These are phyloP conservation scores for Penicillium thymicola DNA, from an alignment of 2,329 filamentous ascomycete genomes.

Conservation along the genomic window DNA sequence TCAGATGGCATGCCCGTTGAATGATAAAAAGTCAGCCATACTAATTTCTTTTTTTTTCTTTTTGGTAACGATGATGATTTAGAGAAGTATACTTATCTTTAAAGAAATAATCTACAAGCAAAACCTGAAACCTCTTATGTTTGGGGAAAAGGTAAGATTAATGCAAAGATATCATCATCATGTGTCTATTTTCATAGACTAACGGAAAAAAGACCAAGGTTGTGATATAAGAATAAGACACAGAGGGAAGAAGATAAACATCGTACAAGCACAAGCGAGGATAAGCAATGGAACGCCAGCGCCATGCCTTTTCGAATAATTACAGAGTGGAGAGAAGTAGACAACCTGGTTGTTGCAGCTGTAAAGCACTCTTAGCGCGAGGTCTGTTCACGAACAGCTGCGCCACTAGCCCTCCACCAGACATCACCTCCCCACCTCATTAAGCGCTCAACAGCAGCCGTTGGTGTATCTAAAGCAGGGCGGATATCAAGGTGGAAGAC, in stretches of 20 bases:
- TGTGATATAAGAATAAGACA: constrained; percentile 16
- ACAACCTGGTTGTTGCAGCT: constrained; percentile 4
- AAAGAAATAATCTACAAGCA: neutral
- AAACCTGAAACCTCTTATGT: neutral
- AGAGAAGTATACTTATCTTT: neutral
- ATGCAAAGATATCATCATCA: constrained; percentile 10
- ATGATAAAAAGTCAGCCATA: neutral
- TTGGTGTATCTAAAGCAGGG: constrained; percentile 79
- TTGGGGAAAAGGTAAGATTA: neutral
- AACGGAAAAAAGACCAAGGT: constrained; percentile 2
- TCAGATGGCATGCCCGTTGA: constrained; percentile 4
- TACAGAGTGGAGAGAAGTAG: constrained; percentile 26
- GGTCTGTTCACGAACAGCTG: constrained; percentile 47
- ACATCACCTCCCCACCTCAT: constrained; percentile 89
- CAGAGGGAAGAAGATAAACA: constrained; percentile 7
- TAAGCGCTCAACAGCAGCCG: constrained; percentile 73
- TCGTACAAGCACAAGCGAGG: constrained; percentile 3
- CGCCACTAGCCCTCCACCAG: constrained; percentile 87
- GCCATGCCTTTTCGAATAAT: constrained; percentile 22
- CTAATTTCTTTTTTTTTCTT: neutral
- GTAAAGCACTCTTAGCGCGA: neutral
- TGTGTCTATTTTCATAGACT: constrained; percentile 6
- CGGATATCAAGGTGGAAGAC: constrained; percentile 95
- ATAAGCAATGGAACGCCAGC: constrained; percentile 24
- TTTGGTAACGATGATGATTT: neutral